Base-by-base conservation (phyloP, 192 early-diverging fungal species). In the Chytriomyces sp. region DNA sequence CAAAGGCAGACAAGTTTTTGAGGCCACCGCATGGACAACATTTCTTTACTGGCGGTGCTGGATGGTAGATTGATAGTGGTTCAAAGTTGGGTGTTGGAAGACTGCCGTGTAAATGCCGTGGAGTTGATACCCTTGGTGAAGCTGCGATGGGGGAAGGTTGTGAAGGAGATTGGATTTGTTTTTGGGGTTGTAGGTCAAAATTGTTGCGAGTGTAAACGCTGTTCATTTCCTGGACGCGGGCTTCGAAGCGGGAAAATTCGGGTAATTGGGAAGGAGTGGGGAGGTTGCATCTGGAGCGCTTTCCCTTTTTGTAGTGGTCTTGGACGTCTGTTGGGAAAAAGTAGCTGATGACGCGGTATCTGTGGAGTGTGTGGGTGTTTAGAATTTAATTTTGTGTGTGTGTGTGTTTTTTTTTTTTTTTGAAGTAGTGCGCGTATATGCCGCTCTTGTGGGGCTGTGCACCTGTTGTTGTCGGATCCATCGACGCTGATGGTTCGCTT, bases 281-380 rank as follows among this genome's bases (percentile, higher is more conserved):
- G 46, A 18, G 26, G 2, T 5, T 57, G 53, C 53, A 57, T n/a
- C 16, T 1, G 53, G 20, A n/a, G 13, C 53, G 13, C 5, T 20
- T 57, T 57, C 16, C 16, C 3, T 20, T 20, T 13, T 47, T 47
- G 63, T 46, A 67, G 45, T 67, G 44, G 44, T 20, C 20, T 16
- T 20, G 8, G 8, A 67, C 66, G 44, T 67, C 66, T 67, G 18
- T 2, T 11, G 66, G 66, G 66, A 45, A 67, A 23, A 67, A 43
- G 44, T 67, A 67, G 13, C 11, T n/a, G 23, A 67, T 67, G 20
- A 67, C 66, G 20, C 66, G 28, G 26, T n/a, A 64, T 24, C 63
- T n/a, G 63, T 5, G 57, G n/a, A n/a, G n/a, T 59, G 20, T n/a
- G n/a, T n/a, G n/a, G n/a, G n/a, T 20, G n/a, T 20, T 28, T 71